These are phyloP conservation scores for Erodium chrysanthum DNA, from an alignment of 441 rosid species.

Conservation along the genomic window DNA sequence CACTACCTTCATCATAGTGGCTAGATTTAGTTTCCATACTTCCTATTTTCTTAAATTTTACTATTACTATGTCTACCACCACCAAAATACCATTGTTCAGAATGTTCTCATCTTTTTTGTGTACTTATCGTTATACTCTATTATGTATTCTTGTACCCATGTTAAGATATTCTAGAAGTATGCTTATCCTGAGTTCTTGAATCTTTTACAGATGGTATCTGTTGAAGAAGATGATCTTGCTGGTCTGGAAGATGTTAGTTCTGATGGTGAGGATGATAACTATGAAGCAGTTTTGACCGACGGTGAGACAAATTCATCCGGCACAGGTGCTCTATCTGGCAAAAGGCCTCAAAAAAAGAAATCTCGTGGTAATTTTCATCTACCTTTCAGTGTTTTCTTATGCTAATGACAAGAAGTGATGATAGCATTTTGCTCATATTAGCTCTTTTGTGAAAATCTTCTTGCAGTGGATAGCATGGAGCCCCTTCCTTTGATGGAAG, in stretches of 20 bases:
- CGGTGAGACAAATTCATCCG: constrained; percentile 62
- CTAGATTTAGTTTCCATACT: background rate
- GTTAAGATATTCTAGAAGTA: background rate
- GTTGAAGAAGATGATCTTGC: constrained; percentile 99
- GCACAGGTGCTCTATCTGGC: constrained; percentile 42
- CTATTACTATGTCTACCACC: background rate
- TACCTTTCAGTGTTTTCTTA: constrained; percentile 8
- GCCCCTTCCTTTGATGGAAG: constrained; percentile 90
- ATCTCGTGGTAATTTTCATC: constrained; percentile 46
- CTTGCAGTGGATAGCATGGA: constrained; percentile 52
- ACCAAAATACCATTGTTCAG: background rate
- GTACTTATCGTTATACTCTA: background rate
- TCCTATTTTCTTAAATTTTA: background rate
- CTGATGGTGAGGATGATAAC: constrained; percentile 91
- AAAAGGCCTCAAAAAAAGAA: constrained; percentile 69
- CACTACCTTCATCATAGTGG: background rate
- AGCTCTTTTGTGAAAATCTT: constrained; percentile 18
- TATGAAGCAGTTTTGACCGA: constrained; percentile 88
- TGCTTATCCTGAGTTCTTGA: constrained; percentile 14
- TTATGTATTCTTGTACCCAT: no score
- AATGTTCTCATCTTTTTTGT: background rate
- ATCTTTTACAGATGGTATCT: constrained; percentile 72
- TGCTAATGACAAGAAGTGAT: constrained; percentile 8
- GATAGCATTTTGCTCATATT: constrained; percentile 7
- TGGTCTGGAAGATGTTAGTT: constrained; percentile 92